Evolutionary conservation across 2,329 filamentous ascomycete genomes (phyloP).

Genomic region (Pyrenophora seminiperda): DNA sequence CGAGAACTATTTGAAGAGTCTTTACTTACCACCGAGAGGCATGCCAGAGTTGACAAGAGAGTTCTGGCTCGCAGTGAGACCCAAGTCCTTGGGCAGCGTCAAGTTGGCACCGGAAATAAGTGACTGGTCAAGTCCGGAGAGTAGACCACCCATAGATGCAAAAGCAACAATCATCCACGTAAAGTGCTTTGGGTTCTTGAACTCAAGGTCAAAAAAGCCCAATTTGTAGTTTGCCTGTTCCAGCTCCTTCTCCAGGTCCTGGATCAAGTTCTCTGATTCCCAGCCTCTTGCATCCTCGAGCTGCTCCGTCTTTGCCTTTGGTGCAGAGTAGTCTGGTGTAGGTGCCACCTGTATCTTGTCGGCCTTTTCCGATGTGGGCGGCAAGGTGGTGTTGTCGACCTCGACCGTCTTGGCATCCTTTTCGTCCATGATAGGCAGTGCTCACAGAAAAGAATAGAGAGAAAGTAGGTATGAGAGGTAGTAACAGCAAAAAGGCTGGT

Average conservation of each 20-base stretch:
- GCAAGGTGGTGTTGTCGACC: slow-evolving; percentile 7
- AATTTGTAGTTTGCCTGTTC: slow-evolving; percentile 45
- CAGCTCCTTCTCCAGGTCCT: slow-evolving; percentile 49
- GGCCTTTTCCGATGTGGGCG: slow-evolving; percentile 23
- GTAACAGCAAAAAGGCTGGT: slow-evolving; percentile 12
- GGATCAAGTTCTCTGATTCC: slow-evolving; percentile 54
- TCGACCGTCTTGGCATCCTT: slow-evolving; percentile 29
- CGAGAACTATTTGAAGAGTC: too few relatives aligned
- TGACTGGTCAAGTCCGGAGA: slow-evolving; percentile 74
- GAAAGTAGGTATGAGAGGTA: slow-evolving; percentile 9
- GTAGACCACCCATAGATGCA: slow-evolving; percentile 75
- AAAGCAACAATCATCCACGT: slow-evolving; percentile 72
- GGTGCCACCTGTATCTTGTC: slow-evolving; percentile 30
- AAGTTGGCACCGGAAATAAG: slow-evolving; percentile 74
- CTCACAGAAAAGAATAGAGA: slow-evolving; percentile 13
- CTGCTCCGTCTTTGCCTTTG: slow-evolving; percentile 41
- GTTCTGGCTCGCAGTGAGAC: slow-evolving; percentile 61
- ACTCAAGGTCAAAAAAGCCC: slow-evolving; percentile 60
- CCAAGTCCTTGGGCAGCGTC: slow-evolving; percentile 65
- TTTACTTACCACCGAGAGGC: slow-evolving; percentile 61
- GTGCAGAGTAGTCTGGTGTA: slow-evolving; percentile 28
- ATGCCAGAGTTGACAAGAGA: slow-evolving; percentile 72
- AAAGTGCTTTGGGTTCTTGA: slow-evolving; percentile 67
- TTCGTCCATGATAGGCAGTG: slow-evolving; percentile 34
- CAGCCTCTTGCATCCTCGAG: slow-evolving; percentile 46